Percentiles rank a stretch among this genome's conserved stretches.
Conservation (phyloP, 495 filamentous ascomycete species). For the Aspergillus campestris region DNA sequence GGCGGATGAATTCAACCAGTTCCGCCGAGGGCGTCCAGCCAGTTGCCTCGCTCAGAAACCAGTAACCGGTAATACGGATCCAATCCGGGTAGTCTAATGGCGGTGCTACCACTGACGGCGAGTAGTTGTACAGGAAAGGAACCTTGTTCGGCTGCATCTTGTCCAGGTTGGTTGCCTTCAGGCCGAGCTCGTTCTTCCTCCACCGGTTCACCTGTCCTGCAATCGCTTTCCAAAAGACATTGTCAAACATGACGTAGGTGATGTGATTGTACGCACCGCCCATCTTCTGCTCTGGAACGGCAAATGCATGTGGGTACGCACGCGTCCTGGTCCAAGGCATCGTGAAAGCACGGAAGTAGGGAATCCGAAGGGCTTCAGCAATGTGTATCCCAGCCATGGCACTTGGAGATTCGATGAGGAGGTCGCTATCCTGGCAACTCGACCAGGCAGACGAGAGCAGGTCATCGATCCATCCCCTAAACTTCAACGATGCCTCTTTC, state of each 20-base stretch:
- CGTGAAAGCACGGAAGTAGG: conserved; percentile 95
- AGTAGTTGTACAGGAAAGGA: conserved; percentile 96
- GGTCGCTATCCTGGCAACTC: conserved; percentile 78
- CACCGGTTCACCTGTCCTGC: conserved; percentile 88
- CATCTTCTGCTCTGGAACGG: conserved; percentile 88
- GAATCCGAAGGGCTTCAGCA: conserved; percentile 87
- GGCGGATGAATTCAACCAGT: conserved; percentile 68
- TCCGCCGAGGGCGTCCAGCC: conserved; percentile 68
- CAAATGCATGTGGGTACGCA: conserved; percentile 95
- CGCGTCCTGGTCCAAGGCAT: conserved; percentile 98
- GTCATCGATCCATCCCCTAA: conserved; percentile 89
- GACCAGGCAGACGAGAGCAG: conserved; percentile 76
- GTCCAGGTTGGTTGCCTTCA: conserved; percentile 75
- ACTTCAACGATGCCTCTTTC: conserved; percentile 76
- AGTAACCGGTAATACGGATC: conserved; percentile 95
- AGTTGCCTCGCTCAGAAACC: conserved; percentile 84
- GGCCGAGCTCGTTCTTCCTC: conserved; percentile 68
- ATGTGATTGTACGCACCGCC: conserved; percentile 92
- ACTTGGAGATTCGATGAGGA: conserved; percentile 91
- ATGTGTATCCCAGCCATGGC: conserved; percentile 99
- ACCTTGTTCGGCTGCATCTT: conserved; percentile 95
- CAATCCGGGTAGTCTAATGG: conserved; percentile 95
- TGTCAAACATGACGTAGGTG: conserved; percentile 96
- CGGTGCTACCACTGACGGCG: conserved; percentile 80
- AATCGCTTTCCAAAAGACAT: conserved; percentile 91